These are phyloP conservation scores for Hydrangea macrophylla DNA, from an alignment of 148 eudicot species.

Conservation along the genomic window DNA sequence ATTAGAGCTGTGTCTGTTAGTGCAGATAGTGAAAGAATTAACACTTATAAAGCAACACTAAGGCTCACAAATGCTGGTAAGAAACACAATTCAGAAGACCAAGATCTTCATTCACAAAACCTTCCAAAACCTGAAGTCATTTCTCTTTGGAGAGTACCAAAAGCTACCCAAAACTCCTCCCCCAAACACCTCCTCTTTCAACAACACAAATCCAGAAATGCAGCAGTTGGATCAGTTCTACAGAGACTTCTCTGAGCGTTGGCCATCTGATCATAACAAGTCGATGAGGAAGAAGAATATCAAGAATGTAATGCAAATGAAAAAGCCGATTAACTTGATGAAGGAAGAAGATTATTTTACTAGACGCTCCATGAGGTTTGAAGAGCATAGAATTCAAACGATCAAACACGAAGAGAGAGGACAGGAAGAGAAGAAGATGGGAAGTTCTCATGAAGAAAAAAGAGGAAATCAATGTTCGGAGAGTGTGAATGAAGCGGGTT, in stretches of 20 bases:
- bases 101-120: slow-evolving; percentile 52
- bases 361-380: slow-evolving; percentile 9
- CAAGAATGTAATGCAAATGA: slow-evolving; percentile 1
- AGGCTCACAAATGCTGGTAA: slow-evolving; percentile 44
- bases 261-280: slow-evolving; percentile 18
- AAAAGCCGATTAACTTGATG: slow-evolving; percentile 8
- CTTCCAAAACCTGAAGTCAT: slow-evolving; percentile 45
- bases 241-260: slow-evolving; percentile 25
- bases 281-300: slow-evolving; percentile 2
- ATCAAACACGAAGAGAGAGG: neutral
- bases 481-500: slow-evolving; percentile 22
- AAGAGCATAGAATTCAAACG: slow-evolving; percentile 3
- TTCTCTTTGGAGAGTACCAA: slow-evolving; percentile 36
- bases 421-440: slow-evolving; percentile 17
- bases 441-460: slow-evolving; percentile 9
- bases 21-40: slow-evolving; percentile 9
- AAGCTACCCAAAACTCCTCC: slow-evolving; percentile 38
- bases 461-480: slow-evolving; percentile 12
- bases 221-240: slow-evolving; percentile 34
- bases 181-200: slow-evolving; percentile 31
- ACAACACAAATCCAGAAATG: slow-evolving; percentile 22
- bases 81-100: slow-evolving; percentile 47
- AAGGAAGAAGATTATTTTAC: slow-evolving; percentile 15
- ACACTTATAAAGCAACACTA: slow-evolving; percentile 18
- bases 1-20: neutral